phyloP scores from a whole-genome alignment of 2,329 filamentous ascomycete species.

The Pestalotiopsis fici region DNA sequence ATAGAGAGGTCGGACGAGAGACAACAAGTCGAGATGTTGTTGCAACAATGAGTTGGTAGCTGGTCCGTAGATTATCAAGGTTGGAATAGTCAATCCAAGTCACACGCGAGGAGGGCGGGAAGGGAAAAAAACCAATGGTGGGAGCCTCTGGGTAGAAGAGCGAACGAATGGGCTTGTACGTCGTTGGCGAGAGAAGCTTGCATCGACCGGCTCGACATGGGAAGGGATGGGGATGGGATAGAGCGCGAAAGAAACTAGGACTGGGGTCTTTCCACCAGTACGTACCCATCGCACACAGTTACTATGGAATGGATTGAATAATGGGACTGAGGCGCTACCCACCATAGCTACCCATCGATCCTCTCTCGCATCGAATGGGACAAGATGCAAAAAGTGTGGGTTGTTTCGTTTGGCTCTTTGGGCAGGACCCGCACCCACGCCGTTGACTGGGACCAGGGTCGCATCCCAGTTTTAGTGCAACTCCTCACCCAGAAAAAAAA shows the following conservation, averaged over 20 bases:
- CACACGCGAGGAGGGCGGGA: slow-evolving; percentile 8
- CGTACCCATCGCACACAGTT: background rate
- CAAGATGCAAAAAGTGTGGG: background rate
- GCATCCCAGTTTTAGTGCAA: background rate
- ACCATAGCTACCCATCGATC: background rate
- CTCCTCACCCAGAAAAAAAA: background rate
- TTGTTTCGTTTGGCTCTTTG: slow-evolving; percentile 7
- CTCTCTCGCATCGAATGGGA: background rate
- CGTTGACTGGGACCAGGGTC: slow-evolving; percentile 4
- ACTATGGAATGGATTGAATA: background rate
- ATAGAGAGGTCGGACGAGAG: background rate
- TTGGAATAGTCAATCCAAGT: background rate
- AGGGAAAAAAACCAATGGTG: slow-evolving; percentile 9
- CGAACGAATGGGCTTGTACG: background rate
- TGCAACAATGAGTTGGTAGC: background rate
- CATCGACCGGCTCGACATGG: background rate
- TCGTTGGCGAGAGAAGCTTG: background rate
- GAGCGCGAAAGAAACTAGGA: no score
- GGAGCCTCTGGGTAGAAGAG: slow-evolving; percentile 7
- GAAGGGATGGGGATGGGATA: background rate
- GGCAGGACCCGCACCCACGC: background rate
- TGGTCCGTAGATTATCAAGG: background rate
- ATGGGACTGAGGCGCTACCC: background rate
- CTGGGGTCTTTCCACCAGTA: background rate
- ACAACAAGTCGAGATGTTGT: slow-evolving; percentile 7